Percentiles rank a stretch among this genome's conserved stretches.
Evolutionary conservation across 2,329 filamentous ascomycete genomes (phyloP).

Genomic region (Cordyceps cateniannulata): DNA sequence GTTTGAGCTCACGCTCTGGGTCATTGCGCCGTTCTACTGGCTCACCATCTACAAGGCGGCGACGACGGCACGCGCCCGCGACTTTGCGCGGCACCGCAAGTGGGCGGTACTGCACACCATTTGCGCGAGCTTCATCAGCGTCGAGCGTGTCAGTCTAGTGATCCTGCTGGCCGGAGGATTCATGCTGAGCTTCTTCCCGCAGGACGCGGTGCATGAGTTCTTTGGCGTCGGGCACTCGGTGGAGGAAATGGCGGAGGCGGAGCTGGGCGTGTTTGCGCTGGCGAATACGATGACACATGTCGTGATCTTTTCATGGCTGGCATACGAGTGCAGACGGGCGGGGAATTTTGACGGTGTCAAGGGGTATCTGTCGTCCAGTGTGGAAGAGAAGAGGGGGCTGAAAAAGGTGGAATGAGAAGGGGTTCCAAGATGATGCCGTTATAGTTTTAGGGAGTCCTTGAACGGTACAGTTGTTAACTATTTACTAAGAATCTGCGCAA

Average conservation of each 20-base stretch:
- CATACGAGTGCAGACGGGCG: not conserved
- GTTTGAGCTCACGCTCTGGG: not conserved
- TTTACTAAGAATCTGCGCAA: too few relatives aligned
- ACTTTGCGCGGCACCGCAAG: not conserved
- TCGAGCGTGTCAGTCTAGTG: not conserved
- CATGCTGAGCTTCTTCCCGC: not conserved
- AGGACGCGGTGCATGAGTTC: not conserved
- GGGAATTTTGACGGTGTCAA: not conserved
- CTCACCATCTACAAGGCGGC: slow-evolving; percentile 4
- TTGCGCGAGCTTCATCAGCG: not conserved
- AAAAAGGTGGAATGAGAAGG: not conserved
- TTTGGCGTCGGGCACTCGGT: not conserved
- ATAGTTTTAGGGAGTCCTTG: too few relatives aligned
- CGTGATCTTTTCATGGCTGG: not conserved
- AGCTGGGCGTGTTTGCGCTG: slow-evolving; percentile 1
- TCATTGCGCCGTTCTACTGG: not conserved
- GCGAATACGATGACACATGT: not conserved
- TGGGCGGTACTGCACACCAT: slow-evolving; percentile 10
- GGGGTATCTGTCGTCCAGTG: not conserved
- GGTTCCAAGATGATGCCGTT: too few relatives aligned
- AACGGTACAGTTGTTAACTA: too few relatives aligned
- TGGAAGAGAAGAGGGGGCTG: not conserved
- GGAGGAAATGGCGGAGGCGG: not conserved
- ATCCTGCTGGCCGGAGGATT: not conserved
- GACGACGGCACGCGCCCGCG: not conserved